Evolutionary conservation across 805 yeast species (phyloP).

Genomic region (Schwanniomyces polymorphus): DNA sequence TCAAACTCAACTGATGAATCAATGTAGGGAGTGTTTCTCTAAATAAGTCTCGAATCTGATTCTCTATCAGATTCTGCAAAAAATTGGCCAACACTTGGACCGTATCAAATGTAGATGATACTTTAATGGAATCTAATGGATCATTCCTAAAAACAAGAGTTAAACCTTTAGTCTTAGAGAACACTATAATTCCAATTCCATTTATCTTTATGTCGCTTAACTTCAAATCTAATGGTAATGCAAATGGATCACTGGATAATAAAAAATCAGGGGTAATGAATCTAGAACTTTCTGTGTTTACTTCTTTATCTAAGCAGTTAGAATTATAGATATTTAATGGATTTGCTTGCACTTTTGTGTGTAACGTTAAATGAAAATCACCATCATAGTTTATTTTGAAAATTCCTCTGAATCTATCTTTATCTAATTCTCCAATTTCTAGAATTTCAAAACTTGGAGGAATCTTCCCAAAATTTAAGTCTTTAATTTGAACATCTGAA

Average conservation of each 20-base stretch:
- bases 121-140: slow-evolving; percentile 80
- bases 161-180: slow-evolving; percentile 76
- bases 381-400: slow-evolving; percentile 77
- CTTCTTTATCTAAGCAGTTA: slow-evolving; percentile 37
- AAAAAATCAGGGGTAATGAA: slow-evolving; percentile 70
- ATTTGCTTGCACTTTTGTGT: slow-evolving; percentile 82
- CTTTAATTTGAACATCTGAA: slow-evolving; percentile 65
- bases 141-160: slow-evolving; percentile 88
- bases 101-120: slow-evolving; percentile 82
- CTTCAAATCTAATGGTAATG: slow-evolving; percentile 76
- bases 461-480: slow-evolving; percentile 68
- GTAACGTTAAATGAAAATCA: slow-evolving; percentile 71
- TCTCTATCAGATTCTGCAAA: slow-evolving; percentile 79
- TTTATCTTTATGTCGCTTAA: slow-evolving; percentile 69
- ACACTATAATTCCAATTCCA: slow-evolving; percentile 84
- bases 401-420: slow-evolving; percentile 76
- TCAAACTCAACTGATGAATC: slow-evolving; percentile 71
- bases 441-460: slow-evolving; percentile 77
- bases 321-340: slow-evolving; percentile 68
- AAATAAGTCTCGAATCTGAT: slow-evolving; percentile 75
- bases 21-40: slow-evolving; percentile 83
- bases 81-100: slow-evolving; percentile 83
- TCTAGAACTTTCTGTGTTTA: slow-evolving; percentile 19
- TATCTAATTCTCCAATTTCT: slow-evolving; percentile 79
- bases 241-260: slow-evolving; percentile 64